Base-by-base conservation (phyloP, 192 early-diverging fungal species). In the Coemansia sp. region DNA sequence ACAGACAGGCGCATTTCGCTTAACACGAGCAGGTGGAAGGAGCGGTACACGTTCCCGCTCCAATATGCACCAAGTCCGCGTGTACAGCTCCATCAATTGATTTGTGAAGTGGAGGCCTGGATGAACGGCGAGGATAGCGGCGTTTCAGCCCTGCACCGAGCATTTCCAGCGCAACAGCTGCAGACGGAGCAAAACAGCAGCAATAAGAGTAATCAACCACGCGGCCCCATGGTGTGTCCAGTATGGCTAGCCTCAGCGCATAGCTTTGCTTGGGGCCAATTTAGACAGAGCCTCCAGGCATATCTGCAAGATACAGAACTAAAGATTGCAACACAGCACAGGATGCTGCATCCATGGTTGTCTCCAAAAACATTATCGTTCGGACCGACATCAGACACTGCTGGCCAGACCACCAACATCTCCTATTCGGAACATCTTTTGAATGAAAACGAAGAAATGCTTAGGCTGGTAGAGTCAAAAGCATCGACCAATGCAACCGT, bases 81-180 rank as follows among this genome's bases (percentile, higher is more conserved):
- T 6, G 64, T 67, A 46, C 71, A 76, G 57, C 68, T 81, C 39
- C 67, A 67, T 36, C 73, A 73, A 65, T 51, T 81, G 56, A 59
- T 81, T 3, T 81, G 71, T 51, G 78, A 76, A 52, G 65, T 69
- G 36, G 78, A 81, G 62, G 74, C 71, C 12, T 81, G 78, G 78
- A 45, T 76, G 26, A 72, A 52, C 21, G 62, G 69, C 43, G 72
- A 80, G 26, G 67, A 77, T 15, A 54, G 65, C 7, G 63, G 62
- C 1, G 49, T 65, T 41, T 15, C 46, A 3, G 56, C 66, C 8
- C 46, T 74, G 18, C 26, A 10, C 52, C 15, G 13, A 18, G n/a
- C 43, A 37, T 41, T 15, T 2, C 47, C 16, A 37, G 8, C 9
- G 32, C 12, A 59, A 8, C 43, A 58, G 32, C 22, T 16, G 45